These are phyloP conservation scores for Psophocarpus tetragonolobus DNA, from an alignment of 306 rosid genomes.

Conservation along the genomic window DNA sequence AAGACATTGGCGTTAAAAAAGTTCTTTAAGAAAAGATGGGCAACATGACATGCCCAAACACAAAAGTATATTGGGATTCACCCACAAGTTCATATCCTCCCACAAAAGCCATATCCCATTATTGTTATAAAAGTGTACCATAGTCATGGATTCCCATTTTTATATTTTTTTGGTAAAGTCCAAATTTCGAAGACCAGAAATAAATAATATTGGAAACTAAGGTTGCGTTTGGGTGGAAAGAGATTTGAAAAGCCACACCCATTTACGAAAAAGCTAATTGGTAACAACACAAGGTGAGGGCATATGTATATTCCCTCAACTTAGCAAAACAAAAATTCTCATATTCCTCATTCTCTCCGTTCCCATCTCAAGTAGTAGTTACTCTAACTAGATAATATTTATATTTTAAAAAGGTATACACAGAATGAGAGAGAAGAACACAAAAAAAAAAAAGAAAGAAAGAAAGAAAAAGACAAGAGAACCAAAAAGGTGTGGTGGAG, in stretches of 20 bases:
- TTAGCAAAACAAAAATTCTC: conserved; percentile 38
- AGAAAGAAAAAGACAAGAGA: background rate
- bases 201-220: conserved; percentile 27
- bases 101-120: background rate
- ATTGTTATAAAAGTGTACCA: background rate
- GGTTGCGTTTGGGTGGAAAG: conserved; percentile 43
- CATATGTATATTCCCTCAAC: conserved; percentile 37
- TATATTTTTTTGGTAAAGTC: background rate
- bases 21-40: conserved; percentile 34
- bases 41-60: conserved; percentile 41
- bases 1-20: conserved; percentile 35
- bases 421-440: background rate
- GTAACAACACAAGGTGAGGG: conserved; percentile 9
- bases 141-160: conserved; percentile 15
- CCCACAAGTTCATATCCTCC: conserved; percentile 18
- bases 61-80: conserved; percentile 39
- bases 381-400: conserved; percentile 36
- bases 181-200: background rate
- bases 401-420: background rate
- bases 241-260: conserved; percentile 54
- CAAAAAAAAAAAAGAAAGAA: background rate
- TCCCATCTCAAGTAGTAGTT: conserved; percentile 26
- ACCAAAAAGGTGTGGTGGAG: background rate
- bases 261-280: conserved; percentile 46
- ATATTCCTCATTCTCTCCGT: background rate